phyloP scores from a whole-genome alignment of 2,329 filamentous ascomycete species.

The Claviceps digitariae region DNA sequence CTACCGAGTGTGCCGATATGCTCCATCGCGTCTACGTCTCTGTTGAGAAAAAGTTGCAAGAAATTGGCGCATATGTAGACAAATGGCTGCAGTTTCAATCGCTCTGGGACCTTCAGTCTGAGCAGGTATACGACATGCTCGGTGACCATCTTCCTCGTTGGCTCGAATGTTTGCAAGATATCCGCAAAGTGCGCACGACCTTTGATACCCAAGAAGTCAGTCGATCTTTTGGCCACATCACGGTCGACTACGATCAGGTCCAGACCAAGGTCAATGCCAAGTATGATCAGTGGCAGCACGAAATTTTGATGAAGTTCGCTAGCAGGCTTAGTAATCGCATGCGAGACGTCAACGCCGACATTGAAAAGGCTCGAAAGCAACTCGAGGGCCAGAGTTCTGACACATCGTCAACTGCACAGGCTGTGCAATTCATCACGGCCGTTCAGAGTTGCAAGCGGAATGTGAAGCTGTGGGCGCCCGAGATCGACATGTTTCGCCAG shows the following conservation, averaged over 20 bases:
- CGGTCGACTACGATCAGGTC: constrained; percentile 95
- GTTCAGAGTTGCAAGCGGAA: constrained; percentile 94
- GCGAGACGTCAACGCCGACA: constrained; percentile 81
- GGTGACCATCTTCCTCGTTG: constrained; percentile 85
- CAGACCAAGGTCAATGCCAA: constrained; percentile 98
- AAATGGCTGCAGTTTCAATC: constrained; percentile 99
- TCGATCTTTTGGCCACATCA: constrained; percentile 83
- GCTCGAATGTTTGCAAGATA: constrained; percentile 93
- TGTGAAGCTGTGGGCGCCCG: constrained; percentile 85
- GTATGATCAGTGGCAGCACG: constrained; percentile 99
- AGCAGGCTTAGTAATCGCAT: constrained; percentile 77
- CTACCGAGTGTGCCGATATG: constrained; percentile 66
- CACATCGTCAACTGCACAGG: constrained; percentile 88
- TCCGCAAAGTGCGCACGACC: constrained; percentile 85
- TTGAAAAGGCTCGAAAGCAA: constrained; percentile 79
- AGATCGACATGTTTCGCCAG: constrained; percentile 91
- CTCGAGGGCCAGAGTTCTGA: constrained; percentile 87
- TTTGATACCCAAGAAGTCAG: constrained; percentile 96
- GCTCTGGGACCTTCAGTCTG: constrained; percentile 91
- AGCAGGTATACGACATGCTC: constrained; percentile 84
- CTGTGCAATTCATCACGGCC: constrained; percentile 95
- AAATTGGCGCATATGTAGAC: constrained; percentile 77
- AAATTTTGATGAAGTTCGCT: constrained; percentile 89
- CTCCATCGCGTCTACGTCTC: constrained; percentile 69
- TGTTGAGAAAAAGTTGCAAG: constrained; percentile 68